phyloP scores from a whole-genome alignment of 2,329 filamentous ascomycete species.

The Lasiodiplodia sp. region DNA sequence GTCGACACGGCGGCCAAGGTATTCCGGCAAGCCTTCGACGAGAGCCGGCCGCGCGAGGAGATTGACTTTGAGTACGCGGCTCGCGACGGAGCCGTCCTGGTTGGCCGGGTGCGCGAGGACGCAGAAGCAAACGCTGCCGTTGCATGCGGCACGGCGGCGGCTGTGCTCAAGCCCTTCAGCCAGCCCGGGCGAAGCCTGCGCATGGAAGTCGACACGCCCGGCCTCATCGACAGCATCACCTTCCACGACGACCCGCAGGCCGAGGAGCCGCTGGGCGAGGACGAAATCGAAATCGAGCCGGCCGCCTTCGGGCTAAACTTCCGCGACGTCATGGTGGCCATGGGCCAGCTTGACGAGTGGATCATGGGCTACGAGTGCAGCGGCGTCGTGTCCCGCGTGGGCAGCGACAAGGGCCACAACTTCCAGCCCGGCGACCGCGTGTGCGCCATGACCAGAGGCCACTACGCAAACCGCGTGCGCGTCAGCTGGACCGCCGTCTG shows the following conservation, averaged over 20 bases:
- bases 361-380: conserved; percentile 31
- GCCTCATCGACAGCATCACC: neutral
- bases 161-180: neutral
- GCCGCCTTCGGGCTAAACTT: conserved; percentile 1
- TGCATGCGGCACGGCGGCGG: too few relatives aligned
- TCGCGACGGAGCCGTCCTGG: neutral
- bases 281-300: conserved; percentile 33
- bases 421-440: conserved; percentile 31
- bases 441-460: neutral
- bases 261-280: neutral
- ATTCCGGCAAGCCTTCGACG: neutral
- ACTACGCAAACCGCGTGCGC: neutral
- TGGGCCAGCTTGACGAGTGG: conserved; percentile 33
- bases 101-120: neutral
- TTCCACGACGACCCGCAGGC: neutral
- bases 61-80: conserved; percentile 4
- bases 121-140: neutral
- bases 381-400: conserved; percentile 34
- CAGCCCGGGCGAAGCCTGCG: neutral
- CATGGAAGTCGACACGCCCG: neutral
- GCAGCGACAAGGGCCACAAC: conserved; percentile 1
- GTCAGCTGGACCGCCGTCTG: neutral
- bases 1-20: neutral
- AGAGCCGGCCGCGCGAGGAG: neutral
- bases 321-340: conserved; percentile 30